These are phyloP conservation scores for Colletotrichum tamarilloi DNA, from an alignment of 2,329 filamentous ascomycete genomes.

Conservation along the genomic window DNA sequence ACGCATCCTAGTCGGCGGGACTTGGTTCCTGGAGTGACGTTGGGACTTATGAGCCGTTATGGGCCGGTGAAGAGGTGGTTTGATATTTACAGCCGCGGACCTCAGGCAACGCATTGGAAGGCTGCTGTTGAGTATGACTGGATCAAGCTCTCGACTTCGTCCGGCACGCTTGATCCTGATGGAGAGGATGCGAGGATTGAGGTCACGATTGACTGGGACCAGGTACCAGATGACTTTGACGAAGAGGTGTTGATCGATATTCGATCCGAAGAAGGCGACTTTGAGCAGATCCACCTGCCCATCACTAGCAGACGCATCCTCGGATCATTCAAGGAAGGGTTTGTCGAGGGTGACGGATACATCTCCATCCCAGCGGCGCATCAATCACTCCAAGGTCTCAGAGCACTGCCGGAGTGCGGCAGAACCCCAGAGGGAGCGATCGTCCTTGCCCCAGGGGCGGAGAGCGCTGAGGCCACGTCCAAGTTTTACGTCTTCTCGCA, in stretches of 20 bases:
- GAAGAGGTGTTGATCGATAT: conserved; percentile 52
- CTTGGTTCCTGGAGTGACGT: conserved; percentile 44
- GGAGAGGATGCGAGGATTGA: conserved; percentile 45
- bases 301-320: conserved; percentile 42
- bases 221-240: conserved; percentile 52
- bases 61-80: conserved; percentile 46
- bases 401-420: conserved; percentile 45
- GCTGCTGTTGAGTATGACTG: conserved; percentile 47
- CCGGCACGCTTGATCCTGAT: conserved; percentile 44
- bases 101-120: conserved; percentile 44
- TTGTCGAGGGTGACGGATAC: conserved; percentile 47
- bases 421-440: conserved; percentile 39
- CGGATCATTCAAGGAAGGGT: conserved; percentile 45
- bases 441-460: conserved; percentile 33
- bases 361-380: conserved; percentile 47
- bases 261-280: conserved; percentile 47
- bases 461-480: conserved; percentile 41
- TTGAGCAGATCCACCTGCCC: conserved; percentile 48
- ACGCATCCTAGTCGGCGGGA: conserved; percentile 53
- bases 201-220: conserved; percentile 47
- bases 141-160: conserved; percentile 43
- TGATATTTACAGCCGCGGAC: conserved; percentile 49
- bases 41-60: conserved; percentile 46
- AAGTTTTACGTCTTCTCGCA: conserved; percentile 45
- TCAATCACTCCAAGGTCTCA: conserved; percentile 37